Evolutionary conservation across 345 rosid genomes (phyloP), one percentile per base, ranked within the genome.

Genomic region (Citrus trifoliata): DNA sequence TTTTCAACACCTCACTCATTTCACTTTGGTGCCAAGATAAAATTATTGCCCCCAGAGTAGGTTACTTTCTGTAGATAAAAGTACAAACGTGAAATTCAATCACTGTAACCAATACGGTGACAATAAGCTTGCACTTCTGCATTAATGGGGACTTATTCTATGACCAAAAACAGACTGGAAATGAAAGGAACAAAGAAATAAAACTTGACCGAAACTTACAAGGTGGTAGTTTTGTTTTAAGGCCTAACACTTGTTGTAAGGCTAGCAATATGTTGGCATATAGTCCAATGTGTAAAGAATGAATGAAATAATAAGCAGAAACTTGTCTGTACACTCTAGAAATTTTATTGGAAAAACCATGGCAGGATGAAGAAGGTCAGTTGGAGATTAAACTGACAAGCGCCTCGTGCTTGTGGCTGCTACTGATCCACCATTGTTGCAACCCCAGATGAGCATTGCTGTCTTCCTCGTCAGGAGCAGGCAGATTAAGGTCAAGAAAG

Each of bases 381-480:
- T 84, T 88, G 42, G 86, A 84, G 62, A 88, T 82, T 77, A 85
- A 80, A 33, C 87, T 86, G 62, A 87, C 72, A 21, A 84, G 78
- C 12, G 85, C 69, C 75, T 86, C 83, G 59, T 82, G 86, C 82
- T 87, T 82, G 79, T 82, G 83, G 83, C 73, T 87, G 86, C 87
- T 81, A 62, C 86, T 87, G 9, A 71, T 78, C 90, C 90, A 89
- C 89, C 95, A 91, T 28, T 86, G 83, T 77, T 84, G 79, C 80
- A 88, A 80, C 35, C 84, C 89, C 55, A 82, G 79, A 72, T 78
- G 80, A 68, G 71, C 84, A 69, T 80, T 83, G 35, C 71, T 84
- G 56, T 87, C 89, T 61, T 89, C 91, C 71, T 87, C 92, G 55
- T 48, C 85, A 56, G 89, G 84, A 66, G 90, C 90, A 40, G 93